Base-by-base conservation (phyloP, 1,284 basidiomycete species). In the Veloboletus limbatus region DNA sequence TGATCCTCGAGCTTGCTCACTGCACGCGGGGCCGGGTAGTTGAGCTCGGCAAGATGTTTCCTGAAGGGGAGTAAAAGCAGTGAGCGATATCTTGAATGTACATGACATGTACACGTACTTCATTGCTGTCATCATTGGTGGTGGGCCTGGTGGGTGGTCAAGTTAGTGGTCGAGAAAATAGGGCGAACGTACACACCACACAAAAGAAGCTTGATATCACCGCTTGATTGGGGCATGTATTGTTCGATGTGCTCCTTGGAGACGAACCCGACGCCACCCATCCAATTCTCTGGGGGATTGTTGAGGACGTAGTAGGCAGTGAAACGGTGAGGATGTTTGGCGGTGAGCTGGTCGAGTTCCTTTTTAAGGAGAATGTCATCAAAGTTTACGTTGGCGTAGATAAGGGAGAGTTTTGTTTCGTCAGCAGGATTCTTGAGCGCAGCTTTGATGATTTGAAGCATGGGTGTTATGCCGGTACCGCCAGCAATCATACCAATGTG, bases 401-500 rank as follows among this genome's bases (percentile, higher is more conserved):
- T 91, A 56, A 99, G 80, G 52, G 74, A 79, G 58, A 94, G 70
- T 62, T 80, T 81, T 26, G 96, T 98, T 56, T 70, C 76, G 77
- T 98, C 96, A 38, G 70, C 65, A 7, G 89, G 82, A 73, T 96
- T 91, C 70, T 91, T 88, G 63, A 96, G 79, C 9, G 84, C 82
- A 21, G 93, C 89, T 53, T 87, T 83, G 70, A 98, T 88, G 73
- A 99, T 92, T 70, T 98, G 97, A 58, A 95, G 84, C 93, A 97
- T 96, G 57, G 96, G 96, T 0, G 97, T 97, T 67, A 99, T 96
- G 53, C 96, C 96, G 4, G 96, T 90, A 21, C 88, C 88, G 35
- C 96, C 96, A 17, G 96, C 95, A 58, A 99, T 95, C 94, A 99
- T 96, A 60, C 93, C 90, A 49, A 99, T 73, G 58, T 88, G 81